These are phyloP conservation scores for Phytophthora kernoviae DNA, from an alignment of 352 stramenopile species.

Conservation along the genomic window DNA sequence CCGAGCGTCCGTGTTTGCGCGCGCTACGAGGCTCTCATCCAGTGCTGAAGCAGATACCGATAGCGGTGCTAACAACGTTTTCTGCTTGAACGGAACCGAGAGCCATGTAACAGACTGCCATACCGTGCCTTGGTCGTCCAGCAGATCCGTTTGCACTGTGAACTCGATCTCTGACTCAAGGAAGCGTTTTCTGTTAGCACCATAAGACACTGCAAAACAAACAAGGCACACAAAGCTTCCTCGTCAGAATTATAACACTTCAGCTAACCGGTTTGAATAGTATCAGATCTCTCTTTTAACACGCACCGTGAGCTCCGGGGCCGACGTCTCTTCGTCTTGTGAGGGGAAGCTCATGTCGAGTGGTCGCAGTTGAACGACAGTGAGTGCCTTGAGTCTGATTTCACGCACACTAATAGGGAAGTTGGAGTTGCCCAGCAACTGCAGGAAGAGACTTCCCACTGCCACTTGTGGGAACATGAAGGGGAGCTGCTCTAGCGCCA, in stretches of 20 bases:
- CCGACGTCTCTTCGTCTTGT: slow-evolving; percentile 25
- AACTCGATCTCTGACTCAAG: slow-evolving; percentile 76
- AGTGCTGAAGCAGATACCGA: slow-evolving; percentile 43
- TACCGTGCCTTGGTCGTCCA: slow-evolving; percentile 71
- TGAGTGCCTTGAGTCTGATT: slow-evolving; percentile 71
- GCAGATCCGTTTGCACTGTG: slow-evolving; percentile 72
- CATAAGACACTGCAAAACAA: slow-evolving; percentile 63
- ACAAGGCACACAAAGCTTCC: background rate
- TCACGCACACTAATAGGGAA: slow-evolving; percentile 63
- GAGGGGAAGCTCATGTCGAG: slow-evolving; percentile 75
- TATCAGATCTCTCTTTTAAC: too few relatives aligned
- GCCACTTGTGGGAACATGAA: slow-evolving; percentile 81
- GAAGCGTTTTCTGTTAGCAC: slow-evolving; percentile 73
- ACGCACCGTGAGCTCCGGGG: slow-evolving; percentile 53
- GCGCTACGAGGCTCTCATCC: slow-evolving; percentile 35
- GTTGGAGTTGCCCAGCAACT: slow-evolving; percentile 83
- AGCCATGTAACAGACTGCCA: slow-evolving; percentile 79
- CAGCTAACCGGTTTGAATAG: background rate
- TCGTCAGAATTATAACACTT: background rate
- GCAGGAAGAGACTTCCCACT: slow-evolving; percentile 66
- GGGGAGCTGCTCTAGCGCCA: slow-evolving; percentile 71
- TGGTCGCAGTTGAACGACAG: slow-evolving; percentile 70
- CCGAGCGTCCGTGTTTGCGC: slow-evolving; percentile 20
- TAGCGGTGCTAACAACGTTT: slow-evolving; percentile 59
- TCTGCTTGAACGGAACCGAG: slow-evolving; percentile 65